Conservation (phyloP, 495 filamentous ascomycete species). For the Aspergillus ellipticus region DNA sequence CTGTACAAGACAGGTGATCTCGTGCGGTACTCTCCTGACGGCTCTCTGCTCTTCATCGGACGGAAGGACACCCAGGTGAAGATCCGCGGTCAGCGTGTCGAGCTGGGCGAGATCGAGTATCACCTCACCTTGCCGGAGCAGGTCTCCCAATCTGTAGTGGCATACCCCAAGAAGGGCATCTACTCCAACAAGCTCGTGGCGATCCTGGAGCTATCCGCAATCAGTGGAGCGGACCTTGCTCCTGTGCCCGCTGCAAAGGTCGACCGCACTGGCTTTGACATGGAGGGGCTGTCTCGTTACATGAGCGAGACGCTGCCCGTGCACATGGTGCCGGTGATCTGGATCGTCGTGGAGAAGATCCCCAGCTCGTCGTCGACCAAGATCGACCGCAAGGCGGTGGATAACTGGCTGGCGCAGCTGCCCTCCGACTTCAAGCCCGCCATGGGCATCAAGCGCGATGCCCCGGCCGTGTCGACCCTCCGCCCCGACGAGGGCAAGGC, state of each 20-base stretch:
- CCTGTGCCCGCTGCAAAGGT: background rate
- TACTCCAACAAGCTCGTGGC: conserved; percentile 13
- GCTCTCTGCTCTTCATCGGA: conserved; percentile 22
- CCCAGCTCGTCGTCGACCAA: conserved; percentile 36
- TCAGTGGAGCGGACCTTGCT: background rate
- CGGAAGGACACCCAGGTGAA: conserved; percentile 41
- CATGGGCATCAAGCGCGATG: conserved; percentile 7
- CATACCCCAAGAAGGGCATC: conserved; percentile 19
- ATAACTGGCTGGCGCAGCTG: conserved; percentile 1
- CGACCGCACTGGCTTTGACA: background rate
- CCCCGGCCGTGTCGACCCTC: conserved; percentile 7
- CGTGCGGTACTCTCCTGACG: conserved; percentile 21
- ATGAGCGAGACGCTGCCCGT: conserved; percentile 12
- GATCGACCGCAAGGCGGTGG: conserved; percentile 21
- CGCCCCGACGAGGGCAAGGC: conserved; percentile 15
- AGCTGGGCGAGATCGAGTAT: conserved; percentile 40
- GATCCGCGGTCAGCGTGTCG: conserved; percentile 41
- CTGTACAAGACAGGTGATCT: conserved; percentile 38
- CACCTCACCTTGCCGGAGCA: conserved; percentile 27
- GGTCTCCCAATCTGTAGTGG: conserved; percentile 5
- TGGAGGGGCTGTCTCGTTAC: too few relatives aligned
- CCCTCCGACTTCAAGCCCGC: conserved; percentile 14
- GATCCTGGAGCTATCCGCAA: background rate
- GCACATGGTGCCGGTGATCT: conserved; percentile 42
- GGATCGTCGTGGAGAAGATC: conserved; percentile 30